These are phyloP conservation scores for Xylariaceae sp. DNA, from an alignment of 2,329 filamentous ascomycete species.

Conservation along the genomic window DNA sequence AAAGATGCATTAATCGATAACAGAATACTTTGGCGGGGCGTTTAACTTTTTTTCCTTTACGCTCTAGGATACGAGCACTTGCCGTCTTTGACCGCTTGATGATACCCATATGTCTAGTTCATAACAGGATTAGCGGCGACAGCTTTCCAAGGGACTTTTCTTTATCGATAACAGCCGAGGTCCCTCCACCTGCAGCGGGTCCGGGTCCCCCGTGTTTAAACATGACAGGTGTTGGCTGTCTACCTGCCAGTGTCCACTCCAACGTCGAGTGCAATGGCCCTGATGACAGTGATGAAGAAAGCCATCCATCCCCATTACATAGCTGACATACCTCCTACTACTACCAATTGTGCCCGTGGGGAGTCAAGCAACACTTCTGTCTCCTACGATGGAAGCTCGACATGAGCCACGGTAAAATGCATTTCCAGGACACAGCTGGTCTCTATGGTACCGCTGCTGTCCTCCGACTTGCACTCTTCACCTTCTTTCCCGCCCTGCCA, in stretches of 20 bases:
- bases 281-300: not conserved
- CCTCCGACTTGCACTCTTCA: slow-evolving; percentile 80
- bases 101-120: not conserved
- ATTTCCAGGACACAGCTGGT: slow-evolving; percentile 55
- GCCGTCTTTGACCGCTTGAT: slow-evolving; percentile 33
- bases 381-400: slow-evolving; percentile 40
- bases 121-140: not conserved
- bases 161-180: slow-evolving; percentile 17
- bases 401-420: slow-evolving; percentile 46
- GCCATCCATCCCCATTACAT: not conserved
- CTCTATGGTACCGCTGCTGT: slow-evolving; percentile 79
- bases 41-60: slow-evolving; percentile 34
- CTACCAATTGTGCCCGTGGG: not conserved
- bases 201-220: too few relatives aligned
- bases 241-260: too few relatives aligned
- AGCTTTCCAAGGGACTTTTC: not conserved
- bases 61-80: slow-evolving; percentile 15
- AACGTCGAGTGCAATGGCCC: not conserved
- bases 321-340: not conserved
- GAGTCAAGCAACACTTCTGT: slow-evolving; percentile 14
- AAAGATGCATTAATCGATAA: slow-evolving; percentile 25
- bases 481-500: slow-evolving; percentile 81
- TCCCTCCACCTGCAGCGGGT: too few relatives aligned
- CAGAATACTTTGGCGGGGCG: slow-evolving; percentile 32
- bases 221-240: slow-evolving; percentile 15